Evolutionary conservation across 1,139 yeast genomes (phyloP), one percentile per base, ranked within the genome.

Genomic region (Yamadazyma membranifaciens): DNA sequence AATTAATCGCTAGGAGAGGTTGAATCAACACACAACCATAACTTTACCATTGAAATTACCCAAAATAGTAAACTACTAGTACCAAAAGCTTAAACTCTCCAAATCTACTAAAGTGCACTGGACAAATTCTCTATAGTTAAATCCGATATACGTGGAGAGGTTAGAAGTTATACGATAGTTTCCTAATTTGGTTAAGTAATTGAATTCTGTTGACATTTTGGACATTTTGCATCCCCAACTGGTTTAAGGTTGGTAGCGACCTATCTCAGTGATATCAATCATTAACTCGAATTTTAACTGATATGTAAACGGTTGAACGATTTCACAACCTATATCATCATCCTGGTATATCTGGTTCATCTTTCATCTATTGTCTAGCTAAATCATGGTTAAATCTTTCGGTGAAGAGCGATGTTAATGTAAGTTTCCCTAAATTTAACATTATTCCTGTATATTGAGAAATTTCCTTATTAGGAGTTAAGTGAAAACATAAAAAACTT

Each of bases 171-270:
- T 20, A 20, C 24, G 24, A 20, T 20, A 45, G 45, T 43, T 47
- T 37, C 50, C 50, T 17, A 26, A 43, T 38, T 41, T 14, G 45
- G 52, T 36, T 40, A 43, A 40, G 47, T 40, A 42, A 40, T 38
- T 42, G 26, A 31, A 37, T 20, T 29, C 17, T 24, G 29, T 36
- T 30, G 27, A 20, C 22, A 35, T 22, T 34, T 20, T 20, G 24
- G 24, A 20, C 24, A 20, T 20, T 12, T 32, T 15, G 34, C 34
- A 12, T 7, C 20, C 12, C 34, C 28, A 25, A 10, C 24, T 20
- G 24, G 24, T 20, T 20, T 20, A 5, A 20, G 24, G 7, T 20
- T n/a, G n/a, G n/a, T n/a, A n/a, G n/a, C n/a, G n/a, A n/a, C n/a
- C n/a, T n/a, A n/a, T n/a, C n/a, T n/a, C n/a, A n/a, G n/a, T n/a